Base-by-base conservation (phyloP, 352 stramenopile species). In the Thalassiosira exigua region DNA sequence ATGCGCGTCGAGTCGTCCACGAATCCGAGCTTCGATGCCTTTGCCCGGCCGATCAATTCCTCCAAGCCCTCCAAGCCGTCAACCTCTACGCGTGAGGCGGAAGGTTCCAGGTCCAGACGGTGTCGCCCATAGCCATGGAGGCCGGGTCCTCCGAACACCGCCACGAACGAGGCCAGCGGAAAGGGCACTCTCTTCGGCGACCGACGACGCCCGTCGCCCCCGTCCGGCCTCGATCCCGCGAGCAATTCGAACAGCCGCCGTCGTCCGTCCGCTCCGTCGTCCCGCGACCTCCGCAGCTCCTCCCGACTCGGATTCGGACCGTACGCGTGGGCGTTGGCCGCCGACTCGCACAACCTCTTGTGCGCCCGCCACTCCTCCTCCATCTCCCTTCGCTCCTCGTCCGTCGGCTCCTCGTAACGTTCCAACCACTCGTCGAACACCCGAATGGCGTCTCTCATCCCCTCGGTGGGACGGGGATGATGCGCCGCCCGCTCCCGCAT, bases 41-140 rank as follows among this genome's bases (percentile, higher is more conserved):
- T 77, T 0, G 57, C 0, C 26, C 7, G 0, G 29, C 69, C 69
- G 52, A 77, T 42, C 11, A 77, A 51, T 32, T 77, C 69, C 26
- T 58, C 12, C 1, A 77, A 21, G n/a, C 53, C 68, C 14, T 62
- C 48, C 14, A 19, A 24, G 9, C 42, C 19, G 29, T 27, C 39
- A 24, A 77, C 66, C 26, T 65, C 2, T 22, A 73, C 30, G 53
- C 27, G 5, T 48, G 69, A 79, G 30, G 39, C 56, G 22, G 21
- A 56, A 29, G 53, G 2, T 24, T 67, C 50, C n/a, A 9, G 1
- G 46, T 52, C 50, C 39, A 72, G 53, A 4, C 17, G 14, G 50
- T 79, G 69, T 4, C 32, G 51, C 19, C 69, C 69, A 67, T 79
- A 79, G 5, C 69, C 69, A 60, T 79, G 69, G 21, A 73, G 30